phyloP scores from a whole-genome alignment of 2,329 filamentous ascomycete genomes.

The Aspergillus fischeri region DNA sequence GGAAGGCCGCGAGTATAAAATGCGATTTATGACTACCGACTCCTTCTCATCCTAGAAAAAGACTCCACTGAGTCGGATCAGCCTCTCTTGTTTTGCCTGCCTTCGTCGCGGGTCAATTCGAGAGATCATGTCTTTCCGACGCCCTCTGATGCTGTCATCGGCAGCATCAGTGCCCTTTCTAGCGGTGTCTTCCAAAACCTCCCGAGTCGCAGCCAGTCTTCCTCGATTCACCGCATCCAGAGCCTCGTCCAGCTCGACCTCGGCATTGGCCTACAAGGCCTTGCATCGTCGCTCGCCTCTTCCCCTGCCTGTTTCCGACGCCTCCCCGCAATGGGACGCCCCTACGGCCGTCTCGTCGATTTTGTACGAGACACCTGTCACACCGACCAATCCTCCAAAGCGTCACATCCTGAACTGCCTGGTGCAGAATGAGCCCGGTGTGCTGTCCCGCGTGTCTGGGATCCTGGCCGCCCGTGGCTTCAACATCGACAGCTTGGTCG shows the following conservation, averaged over 20 bases:
- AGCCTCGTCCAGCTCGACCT: constrained; percentile 64
- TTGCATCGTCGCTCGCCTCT: constrained; percentile 86
- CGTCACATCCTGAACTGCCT: constrained; percentile 96
- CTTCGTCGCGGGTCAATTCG: constrained; percentile 8
- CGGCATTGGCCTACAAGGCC: constrained; percentile 94
- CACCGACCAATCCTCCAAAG: constrained; percentile 78
- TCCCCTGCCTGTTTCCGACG: constrained; percentile 70
- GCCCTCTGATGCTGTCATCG: constrained; percentile 30
- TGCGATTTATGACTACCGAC: not conserved
- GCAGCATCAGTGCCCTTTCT: constrained; percentile 29
- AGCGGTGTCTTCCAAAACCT: constrained; percentile 23
- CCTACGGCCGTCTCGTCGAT: constrained; percentile 96
- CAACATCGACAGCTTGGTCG: constrained; percentile 97
- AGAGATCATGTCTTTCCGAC: constrained; percentile 37
- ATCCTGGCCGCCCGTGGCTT: constrained; percentile 95
- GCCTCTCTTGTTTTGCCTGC: constrained; percentile 8
- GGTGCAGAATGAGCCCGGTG: constrained; percentile 97
- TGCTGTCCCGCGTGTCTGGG: constrained; percentile 91
- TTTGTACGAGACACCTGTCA: constrained; percentile 93
- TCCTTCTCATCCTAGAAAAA: constrained; percentile 13
- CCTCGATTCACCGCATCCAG: constrained; percentile 30
- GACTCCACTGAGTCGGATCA: constrained; percentile 13
- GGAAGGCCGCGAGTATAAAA: constrained; percentile 17
- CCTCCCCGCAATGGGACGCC: constrained; percentile 76
- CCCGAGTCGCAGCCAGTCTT: constrained; percentile 23